phyloP scores from a whole-genome alignment of 2,329 filamentous ascomycete genomes.

The Nigrospora oryzae region DNA sequence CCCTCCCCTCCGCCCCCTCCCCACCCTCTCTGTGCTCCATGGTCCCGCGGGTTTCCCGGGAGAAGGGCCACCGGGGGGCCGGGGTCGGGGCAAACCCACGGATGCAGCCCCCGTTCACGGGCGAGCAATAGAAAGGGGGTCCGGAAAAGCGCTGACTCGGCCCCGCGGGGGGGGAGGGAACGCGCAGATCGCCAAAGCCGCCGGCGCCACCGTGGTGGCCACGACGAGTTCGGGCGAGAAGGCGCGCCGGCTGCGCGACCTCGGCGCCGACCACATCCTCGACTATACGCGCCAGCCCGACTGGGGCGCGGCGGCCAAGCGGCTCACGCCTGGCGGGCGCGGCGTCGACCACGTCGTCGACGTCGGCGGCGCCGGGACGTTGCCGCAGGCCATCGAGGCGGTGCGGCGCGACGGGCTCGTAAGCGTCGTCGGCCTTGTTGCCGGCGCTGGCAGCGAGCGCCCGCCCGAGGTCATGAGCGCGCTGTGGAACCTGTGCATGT shows the following conservation, averaged over 20 bases:
- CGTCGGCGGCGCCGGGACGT: slow-evolving; percentile 56
- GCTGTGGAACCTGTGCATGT: slow-evolving; percentile 5
- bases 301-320: slow-evolving; percentile 52
- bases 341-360: slow-evolving; percentile 59
- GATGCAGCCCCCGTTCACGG: neutral
- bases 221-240: slow-evolving; percentile 51
- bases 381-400: slow-evolving; percentile 45
- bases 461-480: slow-evolving; percentile 5
- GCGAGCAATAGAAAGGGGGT: neutral
- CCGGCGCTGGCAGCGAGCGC: neutral
- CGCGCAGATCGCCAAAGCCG: slow-evolving; percentile 30
- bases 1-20: neutral
- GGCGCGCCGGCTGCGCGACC: slow-evolving; percentile 37
- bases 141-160: no score
- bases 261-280: slow-evolving; percentile 50
- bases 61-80: neutral
- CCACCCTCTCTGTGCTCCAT: no score
- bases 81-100: neutral
- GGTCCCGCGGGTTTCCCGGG: no score
- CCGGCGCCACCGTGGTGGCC: slow-evolving; percentile 45
- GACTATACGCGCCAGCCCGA: slow-evolving; percentile 51
- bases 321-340: slow-evolving; percentile 30
- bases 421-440: slow-evolving; percentile 19
- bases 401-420: slow-evolving; percentile 28
- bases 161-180: neutral